Evolutionary conservation across 148 eudicot genomes (phyloP).

Genomic region (Vaccinium darrowii): DNA sequence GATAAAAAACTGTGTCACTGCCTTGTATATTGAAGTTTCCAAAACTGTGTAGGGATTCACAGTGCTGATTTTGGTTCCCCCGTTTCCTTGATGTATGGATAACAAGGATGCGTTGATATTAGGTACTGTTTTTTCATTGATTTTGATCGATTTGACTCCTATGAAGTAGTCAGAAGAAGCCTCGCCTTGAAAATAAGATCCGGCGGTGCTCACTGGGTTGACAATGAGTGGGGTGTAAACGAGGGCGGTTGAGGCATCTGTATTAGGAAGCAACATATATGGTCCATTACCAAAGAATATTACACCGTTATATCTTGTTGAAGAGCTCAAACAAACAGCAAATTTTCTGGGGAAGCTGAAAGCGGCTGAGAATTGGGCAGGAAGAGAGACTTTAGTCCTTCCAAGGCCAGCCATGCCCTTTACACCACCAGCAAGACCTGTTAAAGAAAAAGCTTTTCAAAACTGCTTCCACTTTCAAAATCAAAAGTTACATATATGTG

Average conservation of each 20-base stretch:
- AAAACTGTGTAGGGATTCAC: slow-evolving; percentile 43
- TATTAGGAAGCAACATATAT: slow-evolving; percentile 26
- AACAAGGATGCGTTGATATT: slow-evolving; percentile 34
- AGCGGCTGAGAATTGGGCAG: slow-evolving; percentile 32
- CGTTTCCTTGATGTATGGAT: slow-evolving; percentile 25
- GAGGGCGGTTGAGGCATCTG: slow-evolving; percentile 31
- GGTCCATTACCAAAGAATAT: slow-evolving; percentile 55
- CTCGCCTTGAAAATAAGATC: background rate
- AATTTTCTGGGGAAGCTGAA: slow-evolving; percentile 35
- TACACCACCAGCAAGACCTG: slow-evolving; percentile 31
- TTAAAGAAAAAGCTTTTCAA: background rate
- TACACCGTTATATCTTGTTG: slow-evolving; percentile 27
- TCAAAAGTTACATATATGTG: too few relatives aligned
- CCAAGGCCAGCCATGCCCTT: slow-evolving; percentile 58
- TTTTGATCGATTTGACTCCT: slow-evolving; percentile 33
- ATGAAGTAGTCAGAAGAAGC: slow-evolving; percentile 39
- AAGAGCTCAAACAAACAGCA: slow-evolving; percentile 42
- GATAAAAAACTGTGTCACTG: slow-evolving; percentile 20
- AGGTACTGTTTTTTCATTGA: slow-evolving; percentile 23
- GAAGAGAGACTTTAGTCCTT: slow-evolving; percentile 27
- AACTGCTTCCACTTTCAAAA: background rate
- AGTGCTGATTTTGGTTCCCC: slow-evolving; percentile 54
- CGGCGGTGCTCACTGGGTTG: slow-evolving; percentile 25
- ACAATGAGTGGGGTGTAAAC: slow-evolving; percentile 52
- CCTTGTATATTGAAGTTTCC: slow-evolving; percentile 35